Conservation (phyloP, 208 protist species). For the Dictyostelium gargantuum region DNA sequence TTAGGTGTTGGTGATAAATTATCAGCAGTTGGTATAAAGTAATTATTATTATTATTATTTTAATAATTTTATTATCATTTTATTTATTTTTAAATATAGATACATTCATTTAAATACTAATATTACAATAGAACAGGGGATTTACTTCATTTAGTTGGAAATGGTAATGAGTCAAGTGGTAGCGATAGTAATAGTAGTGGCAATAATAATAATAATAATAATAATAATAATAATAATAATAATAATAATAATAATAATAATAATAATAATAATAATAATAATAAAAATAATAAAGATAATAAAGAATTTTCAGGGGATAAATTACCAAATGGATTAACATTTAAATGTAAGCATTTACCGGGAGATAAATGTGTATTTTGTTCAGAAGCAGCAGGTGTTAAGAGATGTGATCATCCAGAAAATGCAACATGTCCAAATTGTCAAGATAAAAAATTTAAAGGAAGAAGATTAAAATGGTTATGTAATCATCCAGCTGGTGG, state of each 20-base stretch:
- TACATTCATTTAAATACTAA: neutral
- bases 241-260: neutral
- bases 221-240: neutral
- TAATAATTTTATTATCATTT: neutral
- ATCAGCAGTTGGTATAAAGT: conserved; percentile 5
- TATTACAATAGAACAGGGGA: neutral
- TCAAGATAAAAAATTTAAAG: conserved; percentile 54
- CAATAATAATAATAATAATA: neutral
- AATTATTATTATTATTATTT: neutral
- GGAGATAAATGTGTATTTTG: conserved; percentile 62
- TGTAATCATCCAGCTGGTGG: conserved; percentile 25
- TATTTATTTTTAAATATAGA: neutral
- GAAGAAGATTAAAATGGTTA: conserved; percentile 56
- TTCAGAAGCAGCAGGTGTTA: conserved; percentile 13
- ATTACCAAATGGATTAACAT: conserved; percentile 10
- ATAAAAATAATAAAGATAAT: neutral
- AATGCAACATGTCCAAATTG: conserved; percentile 61
- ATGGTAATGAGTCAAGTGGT: too few relatives aligned
- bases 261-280: neutral
- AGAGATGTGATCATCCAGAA: conserved; percentile 49
- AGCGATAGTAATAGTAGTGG: neutral
- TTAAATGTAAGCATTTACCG: conserved; percentile 26
- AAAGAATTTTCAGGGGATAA: neutral
- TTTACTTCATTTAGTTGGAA: conserved; percentile 25
- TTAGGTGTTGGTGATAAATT: neutral